Evolutionary conservation across 164 flowering plant genomes (phyloP).

Genomic region (Piper longum): DNA sequence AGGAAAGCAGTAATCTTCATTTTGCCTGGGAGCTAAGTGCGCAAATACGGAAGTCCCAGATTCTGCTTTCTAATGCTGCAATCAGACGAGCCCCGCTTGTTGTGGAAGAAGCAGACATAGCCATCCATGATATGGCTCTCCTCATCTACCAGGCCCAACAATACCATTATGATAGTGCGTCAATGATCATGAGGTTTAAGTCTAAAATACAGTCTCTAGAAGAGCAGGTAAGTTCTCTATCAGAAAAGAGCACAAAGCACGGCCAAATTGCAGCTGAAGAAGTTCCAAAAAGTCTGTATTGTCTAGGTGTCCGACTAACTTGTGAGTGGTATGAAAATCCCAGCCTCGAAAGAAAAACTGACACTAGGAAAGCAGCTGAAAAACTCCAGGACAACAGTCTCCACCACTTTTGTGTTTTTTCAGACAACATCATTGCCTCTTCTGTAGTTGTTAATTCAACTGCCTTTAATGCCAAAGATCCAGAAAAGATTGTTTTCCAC

Average conservation of each 20-base stretch:
- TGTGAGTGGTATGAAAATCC: conserved; percentile 51
- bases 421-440: conserved; percentile 78
- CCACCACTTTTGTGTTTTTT: conserved; percentile 68
- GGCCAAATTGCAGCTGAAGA: conserved; percentile 88
- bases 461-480: conserved; percentile 39
- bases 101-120: conserved; percentile 45
- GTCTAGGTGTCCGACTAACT: conserved; percentile 57
- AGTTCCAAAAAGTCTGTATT: conserved; percentile 70
- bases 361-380: conserved; percentile 12
- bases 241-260: conserved; percentile 55
- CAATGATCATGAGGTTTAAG: conserved; percentile 70
- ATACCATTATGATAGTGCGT: conserved; percentile 66
- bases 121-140: conserved; percentile 63
- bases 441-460: conserved; percentile 85
- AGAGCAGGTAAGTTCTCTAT: conserved; percentile 47
- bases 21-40: conserved; percentile 88
- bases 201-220: conserved; percentile 63
- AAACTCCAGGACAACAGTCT: conserved; percentile 47
- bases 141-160: conserved; percentile 69
- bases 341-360: conserved; percentile 25
- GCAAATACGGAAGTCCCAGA: conserved; percentile 69
- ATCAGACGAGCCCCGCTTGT: conserved; percentile 48
- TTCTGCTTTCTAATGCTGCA: conserved; percentile 71
- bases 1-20: conserved; percentile 76
- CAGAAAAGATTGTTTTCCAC: conserved; percentile 60